Base-by-base conservation (phyloP, 169 alveolate species). In the Plasmodium knowlesi region DNA sequence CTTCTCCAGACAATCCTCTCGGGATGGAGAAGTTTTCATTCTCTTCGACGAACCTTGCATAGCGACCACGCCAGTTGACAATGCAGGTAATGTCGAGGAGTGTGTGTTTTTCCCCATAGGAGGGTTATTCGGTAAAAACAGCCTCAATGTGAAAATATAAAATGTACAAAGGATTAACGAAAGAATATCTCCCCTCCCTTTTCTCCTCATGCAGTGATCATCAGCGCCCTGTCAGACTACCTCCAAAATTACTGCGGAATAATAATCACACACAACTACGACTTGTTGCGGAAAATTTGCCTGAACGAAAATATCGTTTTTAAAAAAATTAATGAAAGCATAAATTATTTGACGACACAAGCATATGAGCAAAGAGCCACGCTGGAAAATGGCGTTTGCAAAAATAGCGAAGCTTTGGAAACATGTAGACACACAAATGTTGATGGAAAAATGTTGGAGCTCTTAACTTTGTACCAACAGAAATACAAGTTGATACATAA, bases 1-100 rank as follows among this genome's bases (percentile, higher is more conserved):
- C 37, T 19, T 91, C 4, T 57, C 83, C 46, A 82, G 83, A 28
- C 37, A 71, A 16, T 72, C 30, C 19, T 2, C 80, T 2, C 46
- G 92, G 43, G 91, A 89, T n/a, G 74, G 70, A 8, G 95, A 91
- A 34, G 61, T 91, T 30, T 91, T 91, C 84, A 91, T 91, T 71
- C 85, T 91, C 10, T 50, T 91, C 32, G 95, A 91, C 34, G 95
- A 91, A 19, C 95, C 95, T 0, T 91, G 95, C 32, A 91, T 91
- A 71, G 95, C 95, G 30, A 91, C 95, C 0, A 91, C 95, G 14
- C 95, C 95, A 0, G 57, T 91, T 25, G 95, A 91, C 70, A 91
- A 91, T 71, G 95, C 95, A 32, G 76, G 94, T 89, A 89, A 89
- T 2, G 46, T 22, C 46, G 1, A 53, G 22, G 19, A 34, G 37